These are phyloP conservation scores for Mycena vulgaris DNA, from an alignment of 768 basidiomycete species.

Conservation along the genomic window DNA sequence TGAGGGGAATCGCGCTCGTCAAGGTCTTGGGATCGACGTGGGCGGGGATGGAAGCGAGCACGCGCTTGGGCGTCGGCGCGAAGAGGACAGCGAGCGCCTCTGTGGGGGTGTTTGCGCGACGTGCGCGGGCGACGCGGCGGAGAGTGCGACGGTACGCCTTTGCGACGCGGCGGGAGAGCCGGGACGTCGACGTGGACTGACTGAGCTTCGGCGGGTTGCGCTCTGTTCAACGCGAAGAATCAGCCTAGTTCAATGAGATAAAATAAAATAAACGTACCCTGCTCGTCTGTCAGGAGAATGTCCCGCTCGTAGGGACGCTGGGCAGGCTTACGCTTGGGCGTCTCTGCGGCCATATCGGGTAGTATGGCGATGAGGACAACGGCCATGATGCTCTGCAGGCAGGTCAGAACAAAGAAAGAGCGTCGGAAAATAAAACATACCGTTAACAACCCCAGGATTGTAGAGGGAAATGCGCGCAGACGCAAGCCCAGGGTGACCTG, in stretches of 20 bases:
- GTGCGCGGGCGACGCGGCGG: constrained; percentile 20
- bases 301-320: background rate
- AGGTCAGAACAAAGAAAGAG: background rate
- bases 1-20: background rate
- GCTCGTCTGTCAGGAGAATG: background rate
- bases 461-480: background rate
- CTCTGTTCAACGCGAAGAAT: background rate
- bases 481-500: background rate
- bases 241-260: background rate
- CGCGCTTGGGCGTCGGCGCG: background rate
- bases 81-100: constrained; percentile 16
- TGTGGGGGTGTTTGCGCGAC: background rate
- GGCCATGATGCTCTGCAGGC: background rate
- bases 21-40: constrained; percentile 23
- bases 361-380: background rate
- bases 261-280: background rate
- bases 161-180: background rate
- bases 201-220: background rate
- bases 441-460: background rate
- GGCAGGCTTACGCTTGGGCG: background rate
- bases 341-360: background rate
- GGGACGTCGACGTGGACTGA: background rate
- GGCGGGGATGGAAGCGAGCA: background rate
- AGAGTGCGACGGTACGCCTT: constrained; percentile 13
- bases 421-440: background rate